These are phyloP conservation scores for Chaetomiaceae sp. DNA, from an alignment of 2,329 filamentous ascomycete genomes.

Conservation along the genomic window DNA sequence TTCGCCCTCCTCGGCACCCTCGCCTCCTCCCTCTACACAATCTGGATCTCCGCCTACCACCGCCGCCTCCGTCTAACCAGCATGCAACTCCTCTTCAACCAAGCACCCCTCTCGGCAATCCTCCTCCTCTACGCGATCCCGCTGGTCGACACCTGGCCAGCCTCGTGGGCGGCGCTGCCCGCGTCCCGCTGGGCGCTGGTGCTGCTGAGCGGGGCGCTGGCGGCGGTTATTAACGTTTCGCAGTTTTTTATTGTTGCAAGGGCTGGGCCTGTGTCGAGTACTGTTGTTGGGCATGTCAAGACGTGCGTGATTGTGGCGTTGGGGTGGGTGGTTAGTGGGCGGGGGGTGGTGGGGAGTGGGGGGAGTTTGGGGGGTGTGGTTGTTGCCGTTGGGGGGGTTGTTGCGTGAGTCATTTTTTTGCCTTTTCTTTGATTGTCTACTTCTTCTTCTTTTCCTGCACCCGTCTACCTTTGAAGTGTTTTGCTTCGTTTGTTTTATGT, in stretches of 20 bases:
- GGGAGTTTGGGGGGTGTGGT: slow-evolving; percentile 51
- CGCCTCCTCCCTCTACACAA: slow-evolving; percentile 62
- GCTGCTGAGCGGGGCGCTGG: slow-evolving; percentile 55
- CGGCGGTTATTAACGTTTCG: slow-evolving; percentile 60
- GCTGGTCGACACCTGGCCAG: slow-evolving; percentile 58
- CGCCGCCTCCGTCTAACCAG: slow-evolving; percentile 61
- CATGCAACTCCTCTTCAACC: slow-evolving; percentile 66
- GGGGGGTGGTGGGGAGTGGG: slow-evolving; percentile 52
- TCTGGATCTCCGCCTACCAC: slow-evolving; percentile 64
- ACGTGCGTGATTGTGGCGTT: slow-evolving; percentile 61
- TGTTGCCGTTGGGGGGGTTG: slow-evolving; percentile 52
- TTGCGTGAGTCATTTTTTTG: slow-evolving; percentile 41
- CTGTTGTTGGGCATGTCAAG: slow-evolving; percentile 62
- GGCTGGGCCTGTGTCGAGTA: slow-evolving; percentile 59
- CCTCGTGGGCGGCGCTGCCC: slow-evolving; percentile 28
- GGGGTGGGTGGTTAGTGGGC: slow-evolving; percentile 54
- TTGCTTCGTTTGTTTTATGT: too few relatives aligned
- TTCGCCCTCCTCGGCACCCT: slow-evolving; percentile 62
- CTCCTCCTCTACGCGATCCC: slow-evolving; percentile 62
- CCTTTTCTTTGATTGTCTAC: too few relatives aligned
- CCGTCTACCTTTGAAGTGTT: background rate
- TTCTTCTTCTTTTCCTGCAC: background rate
- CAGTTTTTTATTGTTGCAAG: slow-evolving; percentile 60
- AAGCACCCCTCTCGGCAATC: slow-evolving; percentile 58
- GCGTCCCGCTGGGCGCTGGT: slow-evolving; percentile 42